A percentile compares a stretch with the other conserved stretches of the same genome.
phyloP scores from a whole-genome alignment of 495 filamentous ascomycete species.

The Xylaria bambusicola region DNA sequence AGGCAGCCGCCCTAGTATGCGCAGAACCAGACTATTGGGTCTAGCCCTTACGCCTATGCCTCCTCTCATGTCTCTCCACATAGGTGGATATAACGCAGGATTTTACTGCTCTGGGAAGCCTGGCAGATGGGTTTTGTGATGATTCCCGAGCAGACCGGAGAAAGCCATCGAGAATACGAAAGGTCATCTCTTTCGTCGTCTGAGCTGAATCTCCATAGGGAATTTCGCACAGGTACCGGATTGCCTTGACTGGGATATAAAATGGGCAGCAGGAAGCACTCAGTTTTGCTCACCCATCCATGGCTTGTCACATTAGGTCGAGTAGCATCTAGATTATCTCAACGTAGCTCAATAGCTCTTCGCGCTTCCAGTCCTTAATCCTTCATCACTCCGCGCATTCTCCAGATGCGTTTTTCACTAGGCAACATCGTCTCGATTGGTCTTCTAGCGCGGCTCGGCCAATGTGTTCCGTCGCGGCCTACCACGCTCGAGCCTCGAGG shows the following conservation, averaged over 20 bases:
- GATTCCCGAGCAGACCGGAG: neutral
- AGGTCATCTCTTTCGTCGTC: neutral
- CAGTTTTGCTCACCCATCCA: no score
- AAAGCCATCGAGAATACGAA: constrained; percentile 8
- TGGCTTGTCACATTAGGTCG: no score
- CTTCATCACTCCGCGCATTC: no score
- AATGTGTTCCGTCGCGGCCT: constrained; percentile 5
- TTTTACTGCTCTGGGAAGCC: neutral
- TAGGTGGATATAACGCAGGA: neutral
- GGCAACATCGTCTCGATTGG: constrained; percentile 4
- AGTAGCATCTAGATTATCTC: neutral
- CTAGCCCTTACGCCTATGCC: neutral
- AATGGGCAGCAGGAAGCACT: no score
- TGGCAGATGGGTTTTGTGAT: neutral
- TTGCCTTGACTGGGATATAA: neutral
- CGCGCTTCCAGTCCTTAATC: no score
- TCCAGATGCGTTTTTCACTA: constrained; percentile 1
- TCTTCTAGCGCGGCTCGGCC: constrained; percentile 11
- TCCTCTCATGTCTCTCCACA: neutral
- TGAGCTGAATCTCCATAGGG: neutral
- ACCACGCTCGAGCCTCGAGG: constrained; percentile 4
- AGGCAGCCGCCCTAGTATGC: neutral
- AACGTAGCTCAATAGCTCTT: neutral
- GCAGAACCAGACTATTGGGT: constrained; percentile 1
- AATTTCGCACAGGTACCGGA: neutral